A percentile compares a stretch with the other conserved stretches of the same genome.
Evolutionary conservation across 371 early-diverging fungal genomes (phyloP).

Genomic region (Choanephora cucurbitarum): DNA sequence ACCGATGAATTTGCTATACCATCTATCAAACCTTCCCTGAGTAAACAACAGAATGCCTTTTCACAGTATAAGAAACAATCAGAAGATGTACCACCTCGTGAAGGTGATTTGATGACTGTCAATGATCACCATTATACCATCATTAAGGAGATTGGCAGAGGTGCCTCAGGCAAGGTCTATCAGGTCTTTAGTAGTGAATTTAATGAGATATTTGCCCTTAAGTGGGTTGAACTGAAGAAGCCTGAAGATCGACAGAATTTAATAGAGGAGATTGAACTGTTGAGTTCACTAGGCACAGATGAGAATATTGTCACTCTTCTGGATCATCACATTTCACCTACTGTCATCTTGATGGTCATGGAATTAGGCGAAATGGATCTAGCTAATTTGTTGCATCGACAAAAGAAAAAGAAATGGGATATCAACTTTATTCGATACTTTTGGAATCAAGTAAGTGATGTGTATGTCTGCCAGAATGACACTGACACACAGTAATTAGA

Average conservation of each 20-base stretch:
- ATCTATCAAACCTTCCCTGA: background rate
- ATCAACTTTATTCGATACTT: slow-evolving; percentile 76
- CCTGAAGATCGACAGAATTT: slow-evolving; percentile 73
- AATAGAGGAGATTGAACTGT: slow-evolving; percentile 81
- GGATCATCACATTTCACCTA: slow-evolving; percentile 73
- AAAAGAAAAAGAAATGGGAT: slow-evolving; percentile 57
- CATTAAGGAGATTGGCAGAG: slow-evolving; percentile 71
- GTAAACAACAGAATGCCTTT: background rate
- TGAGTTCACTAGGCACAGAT: slow-evolving; percentile 65
- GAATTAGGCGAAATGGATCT: slow-evolving; percentile 97
- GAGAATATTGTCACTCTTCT: slow-evolving; percentile 76
- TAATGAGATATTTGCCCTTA: slow-evolving; percentile 81
- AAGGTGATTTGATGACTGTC: slow-evolving; percentile 1
- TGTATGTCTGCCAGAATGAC: no score
- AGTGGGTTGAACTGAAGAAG: slow-evolving; percentile 77
- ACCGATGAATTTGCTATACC: background rate
- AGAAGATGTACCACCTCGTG: background rate
- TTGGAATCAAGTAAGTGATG: slow-evolving; percentile 75
- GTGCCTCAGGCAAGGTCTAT: slow-evolving; percentile 90
- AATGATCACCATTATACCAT: slow-evolving; percentile 17
- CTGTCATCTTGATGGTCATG: slow-evolving; percentile 53
- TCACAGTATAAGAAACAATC: background rate
- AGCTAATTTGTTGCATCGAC: slow-evolving; percentile 65
- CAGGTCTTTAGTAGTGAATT: slow-evolving; percentile 71
- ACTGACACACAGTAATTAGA: no score